phyloP scores from a whole-genome alignment of 2,329 filamentous ascomycete genomes.

The Raffaelea deltoideospora region DNA sequence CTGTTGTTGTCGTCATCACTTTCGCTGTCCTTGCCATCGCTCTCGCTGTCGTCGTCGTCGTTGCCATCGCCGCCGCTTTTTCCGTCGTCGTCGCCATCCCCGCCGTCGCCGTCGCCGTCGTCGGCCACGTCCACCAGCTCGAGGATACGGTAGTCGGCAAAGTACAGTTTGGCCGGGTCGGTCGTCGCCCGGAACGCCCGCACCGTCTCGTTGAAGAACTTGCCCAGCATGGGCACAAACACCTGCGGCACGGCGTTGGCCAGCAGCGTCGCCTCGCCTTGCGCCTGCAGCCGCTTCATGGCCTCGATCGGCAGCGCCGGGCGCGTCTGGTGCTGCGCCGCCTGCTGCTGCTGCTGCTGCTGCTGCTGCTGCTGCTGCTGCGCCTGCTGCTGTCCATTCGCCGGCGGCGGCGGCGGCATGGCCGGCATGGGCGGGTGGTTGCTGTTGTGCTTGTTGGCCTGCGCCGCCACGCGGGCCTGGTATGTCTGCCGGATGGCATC shows the following conservation, averaged over 20 bases:
- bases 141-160: constrained; percentile 55
- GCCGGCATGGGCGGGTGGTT: neutral
- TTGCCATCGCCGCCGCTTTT: no score
- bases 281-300: constrained; percentile 31
- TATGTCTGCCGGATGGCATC: constrained; percentile 36
- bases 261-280: constrained; percentile 37
- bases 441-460: neutral
- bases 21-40: constrained; percentile 19
- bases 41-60: constrained; percentile 36
- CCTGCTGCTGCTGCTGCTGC: neutral
- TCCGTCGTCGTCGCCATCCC: no score
- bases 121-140: constrained; percentile 45
- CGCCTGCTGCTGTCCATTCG: neutral
- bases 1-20: no score
- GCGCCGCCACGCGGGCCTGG: constrained; percentile 16
- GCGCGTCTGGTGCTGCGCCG: constrained; percentile 13
- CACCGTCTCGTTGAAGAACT: constrained; percentile 46
- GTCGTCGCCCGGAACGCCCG: constrained; percentile 40
- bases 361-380: constrained; percentile 10
- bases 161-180: constrained; percentile 54
- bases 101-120: constrained; percentile 25
- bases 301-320: no score
- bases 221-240: constrained; percentile 43
- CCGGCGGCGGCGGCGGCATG: neutral
- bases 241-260: constrained; percentile 26